Conservation (phyloP, 495 filamentous ascomycete genomes). For the Penicillium longicatenatum region DNA sequence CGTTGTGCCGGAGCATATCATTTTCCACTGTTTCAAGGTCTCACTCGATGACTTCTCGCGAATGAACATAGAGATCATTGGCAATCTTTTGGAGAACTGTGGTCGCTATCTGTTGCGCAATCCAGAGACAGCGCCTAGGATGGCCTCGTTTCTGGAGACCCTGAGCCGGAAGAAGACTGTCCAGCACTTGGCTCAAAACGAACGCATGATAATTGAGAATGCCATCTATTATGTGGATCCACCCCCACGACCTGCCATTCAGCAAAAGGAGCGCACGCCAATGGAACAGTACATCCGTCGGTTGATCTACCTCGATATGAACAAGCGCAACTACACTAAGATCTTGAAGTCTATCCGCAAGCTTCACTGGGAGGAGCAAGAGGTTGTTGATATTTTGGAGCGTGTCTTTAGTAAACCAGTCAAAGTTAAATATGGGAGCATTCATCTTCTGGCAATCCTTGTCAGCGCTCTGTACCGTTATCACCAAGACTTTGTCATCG, state of each 20-base stretch:
- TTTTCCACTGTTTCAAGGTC: conserved; percentile 98
- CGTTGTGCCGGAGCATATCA: conserved; percentile 96
- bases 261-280: conserved; percentile 93
- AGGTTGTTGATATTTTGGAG: conserved; percentile 81
- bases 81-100: conserved; percentile 95
- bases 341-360: conserved; percentile 91
- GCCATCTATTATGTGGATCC: conserved; percentile 98
- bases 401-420: conserved; percentile 94
- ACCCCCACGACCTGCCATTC: conserved; percentile 87
- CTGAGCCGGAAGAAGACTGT: conserved; percentile 94
- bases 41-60: conserved; percentile 96
- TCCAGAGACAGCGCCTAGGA: conserved; percentile 88
- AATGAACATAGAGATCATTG: conserved; percentile 99
- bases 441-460: conserved; percentile 93
- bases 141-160: conserved; percentile 92
- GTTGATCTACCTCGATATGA: conserved; percentile 89
- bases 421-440: conserved; percentile 96
- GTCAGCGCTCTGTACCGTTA: conserved; percentile 85
- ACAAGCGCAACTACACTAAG: conserved; percentile 89
- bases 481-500: conserved; percentile 86
- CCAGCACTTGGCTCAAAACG: conserved; percentile 91
- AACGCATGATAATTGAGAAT: conserved; percentile 98
- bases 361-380: conserved; percentile 93
- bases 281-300: conserved; percentile 91
- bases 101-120: conserved; percentile 93